These are phyloP conservation scores for Trifolium dubium DNA, from an alignment of 306 rosid species.

Conservation along the genomic window DNA sequence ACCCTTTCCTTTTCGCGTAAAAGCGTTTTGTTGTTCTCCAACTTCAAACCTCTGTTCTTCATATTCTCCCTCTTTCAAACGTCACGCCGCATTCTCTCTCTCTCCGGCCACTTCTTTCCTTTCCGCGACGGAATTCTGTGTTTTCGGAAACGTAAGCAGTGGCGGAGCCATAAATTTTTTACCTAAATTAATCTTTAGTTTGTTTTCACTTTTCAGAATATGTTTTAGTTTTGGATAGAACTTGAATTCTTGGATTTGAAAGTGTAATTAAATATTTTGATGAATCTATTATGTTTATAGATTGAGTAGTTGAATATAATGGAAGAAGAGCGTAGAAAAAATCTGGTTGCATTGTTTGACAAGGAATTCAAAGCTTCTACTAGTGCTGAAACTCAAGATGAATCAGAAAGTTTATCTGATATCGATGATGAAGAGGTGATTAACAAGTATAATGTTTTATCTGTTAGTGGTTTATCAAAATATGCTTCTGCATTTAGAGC, in stretches of 20 bases:
- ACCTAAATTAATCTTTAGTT: no score
- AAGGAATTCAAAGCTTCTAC: constrained; percentile 35
- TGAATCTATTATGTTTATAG: constrained; percentile 39
- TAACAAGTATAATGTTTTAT: constrained; percentile 19
- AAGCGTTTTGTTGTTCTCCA: no score
- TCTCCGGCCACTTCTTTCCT: no score
- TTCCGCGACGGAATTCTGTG: no score
- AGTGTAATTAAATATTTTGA: constrained; percentile 40
- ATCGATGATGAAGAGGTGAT: constrained; percentile 65
- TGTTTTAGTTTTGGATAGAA: no score
- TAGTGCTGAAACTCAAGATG: constrained; percentile 38
- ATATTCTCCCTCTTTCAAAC: no score
- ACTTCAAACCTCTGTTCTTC: no score
- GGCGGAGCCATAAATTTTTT: no score
- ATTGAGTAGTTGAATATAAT: constrained; percentile 56
- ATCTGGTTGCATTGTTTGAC: constrained; percentile 12
- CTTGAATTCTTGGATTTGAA: neutral
- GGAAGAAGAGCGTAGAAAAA: constrained; percentile 54
- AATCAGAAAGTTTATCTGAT: constrained; percentile 66
- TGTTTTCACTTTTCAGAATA: neutral
- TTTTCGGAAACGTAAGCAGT: no score
- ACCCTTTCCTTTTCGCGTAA: no score
- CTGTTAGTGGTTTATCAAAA: neutral
- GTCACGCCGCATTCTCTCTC: no score
- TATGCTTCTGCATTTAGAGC: constrained; percentile 2